These are phyloP conservation scores for Sugiyamaella mastotermitis DNA, from an alignment of 805 yeast genomes.

Conservation along the genomic window DNA sequence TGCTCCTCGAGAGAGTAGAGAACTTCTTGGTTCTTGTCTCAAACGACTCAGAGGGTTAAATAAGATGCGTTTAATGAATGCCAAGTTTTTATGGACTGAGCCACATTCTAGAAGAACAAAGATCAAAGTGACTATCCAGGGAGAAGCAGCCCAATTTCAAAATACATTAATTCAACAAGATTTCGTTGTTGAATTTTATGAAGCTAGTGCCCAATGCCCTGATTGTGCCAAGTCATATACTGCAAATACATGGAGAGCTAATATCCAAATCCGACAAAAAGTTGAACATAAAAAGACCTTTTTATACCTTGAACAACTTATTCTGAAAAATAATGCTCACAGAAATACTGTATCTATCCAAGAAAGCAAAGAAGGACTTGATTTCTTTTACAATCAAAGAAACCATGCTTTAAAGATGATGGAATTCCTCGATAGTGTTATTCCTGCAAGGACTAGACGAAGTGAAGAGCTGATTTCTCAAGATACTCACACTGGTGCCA, in stretches of 20 bases:
- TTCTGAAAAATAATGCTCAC: constrained; percentile 88
- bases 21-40: constrained; percentile 77
- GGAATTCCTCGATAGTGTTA: constrained; percentile 79
- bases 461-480: constrained; percentile 88
- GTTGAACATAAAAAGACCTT: constrained; percentile 96
- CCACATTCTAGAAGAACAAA: constrained; percentile 96
- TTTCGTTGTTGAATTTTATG: constrained; percentile 90
- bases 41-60: constrained; percentile 80
- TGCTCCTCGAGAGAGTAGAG: constrained; percentile 85
- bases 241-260: constrained; percentile 96
- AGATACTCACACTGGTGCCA: constrained; percentile 86
- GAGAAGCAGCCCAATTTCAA: constrained; percentile 72
- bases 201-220: constrained; percentile 93
- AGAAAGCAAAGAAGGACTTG: constrained; percentile 90
- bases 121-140: constrained; percentile 89
- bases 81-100: constrained; percentile 96
- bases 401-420: constrained; percentile 93
- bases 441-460: constrained; percentile 74
- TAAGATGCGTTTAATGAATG: constrained; percentile 84
- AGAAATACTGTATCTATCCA: constrained; percentile 88
- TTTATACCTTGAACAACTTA: constrained; percentile 90
- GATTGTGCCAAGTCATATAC: constrained; percentile 98
- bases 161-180: constrained; percentile 90
- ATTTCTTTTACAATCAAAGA: constrained; percentile 82
- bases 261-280: constrained; percentile 95